Base-by-base conservation (phyloP, 805 yeast species). In the Myxozyma udenii region DNA sequence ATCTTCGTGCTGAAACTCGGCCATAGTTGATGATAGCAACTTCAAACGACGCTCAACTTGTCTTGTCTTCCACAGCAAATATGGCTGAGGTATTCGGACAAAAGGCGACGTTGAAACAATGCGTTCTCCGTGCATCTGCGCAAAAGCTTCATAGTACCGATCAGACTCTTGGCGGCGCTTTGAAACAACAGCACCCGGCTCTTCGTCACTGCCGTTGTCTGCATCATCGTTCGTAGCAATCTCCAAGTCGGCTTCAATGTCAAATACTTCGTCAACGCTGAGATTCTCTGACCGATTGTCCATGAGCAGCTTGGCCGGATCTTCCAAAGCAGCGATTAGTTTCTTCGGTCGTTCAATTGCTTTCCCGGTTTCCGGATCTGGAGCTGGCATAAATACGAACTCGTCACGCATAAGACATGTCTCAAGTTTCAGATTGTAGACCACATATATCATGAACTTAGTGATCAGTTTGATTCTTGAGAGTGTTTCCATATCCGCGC, bases 31-130 rank as follows among this genome's bases (percentile, higher is more conserved):
- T 23, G 50, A 55, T 46, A 76, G 69, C 1, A 62, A 63, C 6
- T 65, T 48, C 53, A 55, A 26, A 12, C 55, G 18, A 18, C 50
- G 38, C 35, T 83, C 86, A 0, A 84, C 66, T 12, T 70, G 71
- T 41, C 87, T 70, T 0, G 84, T 81, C 55, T 75, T 76, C 30
- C 68, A 65, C 40, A 86, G 69, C 9, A 84, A 72, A 46, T 76
- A 74, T 0, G 98, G 98, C 2, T 80, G 69, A 0, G 83, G 80
- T 62, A 86, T 85, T 18, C 77, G 73, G 0, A 90, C 90, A 46
- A 89, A 79, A 0, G 98, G 97, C 1, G 98, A 90, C 0, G 87
- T 78, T 2, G 95, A 87, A 24, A 91, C 69, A 3, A 81, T 70
- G 53, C 87, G 71, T n/a, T 71, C 71, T 16, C 73, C 65, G 46